Evolutionary conservation across 768 basidiomycete species (phyloP), one percentile per base, ranked within the genome.

Genomic region (Boletus rufocinnamomeus): DNA sequence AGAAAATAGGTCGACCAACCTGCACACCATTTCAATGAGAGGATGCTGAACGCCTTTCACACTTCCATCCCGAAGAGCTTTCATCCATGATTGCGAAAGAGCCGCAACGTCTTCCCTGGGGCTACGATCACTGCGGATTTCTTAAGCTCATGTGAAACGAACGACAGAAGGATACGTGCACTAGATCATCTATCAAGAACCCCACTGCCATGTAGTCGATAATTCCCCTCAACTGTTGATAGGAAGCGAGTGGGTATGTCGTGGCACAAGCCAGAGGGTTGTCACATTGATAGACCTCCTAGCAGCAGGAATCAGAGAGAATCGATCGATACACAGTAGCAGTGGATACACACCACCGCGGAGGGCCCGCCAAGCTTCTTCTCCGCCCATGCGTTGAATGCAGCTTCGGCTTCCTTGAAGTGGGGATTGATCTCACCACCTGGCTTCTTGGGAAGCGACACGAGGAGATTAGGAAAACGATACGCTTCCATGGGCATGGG

Each of bases 231-330:
- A 71, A 41, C 41, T 65, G 63, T n/a, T 51, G 40, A 32, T 49
- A 63, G 23, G 64, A 68, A 34, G 72, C 66, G 32, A 63, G 56
- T 6, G 71, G 69, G 46, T 48, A 72, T 16, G 63, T 62, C 2
- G 65, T 1, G 11, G 41, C 3, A 43, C 6, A 11, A 50, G 6
- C 64, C 66, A 52, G 1, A 73, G 35, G 8, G 66, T 57, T 60
- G 9, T 43, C 30, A 70, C 63, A 40, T 72, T 68, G 14, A 65
- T 63, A 38, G 10, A 72, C 65, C 30, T 66, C 68, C 72, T 72
- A 32, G 14, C 16, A 32, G n/a, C 19, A 9, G 8, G 8, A 23
- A n/a, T 49, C 21, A 34, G 38, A 28, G 3, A 9, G 0, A 8
- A 30, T 19, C 0, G 2, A 14, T 19, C 6, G 10, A 38, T 13